Base-by-base conservation (phyloP, 2,329 filamentous ascomycete species). In the Hirsutella rhossiliensis region DNA sequence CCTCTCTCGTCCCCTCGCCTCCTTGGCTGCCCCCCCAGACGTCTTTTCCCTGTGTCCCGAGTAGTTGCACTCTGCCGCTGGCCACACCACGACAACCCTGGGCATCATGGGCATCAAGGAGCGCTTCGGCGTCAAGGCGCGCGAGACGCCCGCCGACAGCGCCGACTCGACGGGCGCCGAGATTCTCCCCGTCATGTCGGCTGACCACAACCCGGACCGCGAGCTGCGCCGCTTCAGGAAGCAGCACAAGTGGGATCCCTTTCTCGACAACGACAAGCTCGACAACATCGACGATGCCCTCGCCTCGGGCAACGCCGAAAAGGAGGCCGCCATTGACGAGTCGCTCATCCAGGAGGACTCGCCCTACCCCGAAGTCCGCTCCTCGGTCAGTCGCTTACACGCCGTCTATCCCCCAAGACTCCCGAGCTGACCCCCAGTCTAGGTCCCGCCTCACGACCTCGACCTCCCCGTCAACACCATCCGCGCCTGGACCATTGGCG, bases 401-500 rank as follows among this genome's bases (percentile, higher is more conserved):
- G 11, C 1, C 29, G 29, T 42, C 30, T 12, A 3, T 31, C 15
- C 17, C 15, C 34, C 9, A 3, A 27, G n/a, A 19, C 5, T 8
- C 7, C 31, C 34, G 30, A 27, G 44, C 40, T 40, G 20, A 28
- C n/a, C n/a, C n/a, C 37, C 18, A 5, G 30, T 3, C 18, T 40
- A 54, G 53, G 51, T 55, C 5, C 56, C 56, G 9, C 57, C 66
- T 18, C 73, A 72, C 47, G 65, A 71, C 45, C 71, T 75, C 43
- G 72, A 76, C n/a, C 54, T 73, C 4, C 68, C 72, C 7, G 63
- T 68, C 45, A 75, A 73, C 56, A 81, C 77, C 4, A 65, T 81
- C 45, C 76, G 77, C 18, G 74, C 75, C 11, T 81, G 77, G 77
- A 50, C 56, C 6, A 73, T 81, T 45, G 77, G 77, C 30, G 50